Base-by-base conservation (phyloP, 768 basidiomycete genomes). In the Pleurotus giganteus region DNA sequence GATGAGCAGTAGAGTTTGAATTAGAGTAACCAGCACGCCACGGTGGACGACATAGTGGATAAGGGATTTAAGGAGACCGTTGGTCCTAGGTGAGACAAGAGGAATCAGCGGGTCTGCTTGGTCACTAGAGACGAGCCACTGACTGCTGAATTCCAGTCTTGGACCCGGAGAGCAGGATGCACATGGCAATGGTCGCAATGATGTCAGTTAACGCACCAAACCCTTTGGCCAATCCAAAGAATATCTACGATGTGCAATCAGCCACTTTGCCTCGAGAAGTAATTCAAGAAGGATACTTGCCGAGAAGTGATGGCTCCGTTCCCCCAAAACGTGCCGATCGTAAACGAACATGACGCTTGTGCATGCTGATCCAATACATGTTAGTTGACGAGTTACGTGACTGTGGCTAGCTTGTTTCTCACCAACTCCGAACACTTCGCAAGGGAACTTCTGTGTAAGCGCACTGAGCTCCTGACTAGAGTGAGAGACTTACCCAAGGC, bases 201-300 rank as follows among this genome's bases (percentile, higher is more conserved):
- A 79, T 65, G 55, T 79, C 78, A 2, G 76, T 73, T 0, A 71
- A 45, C 12, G 76, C 72, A 28, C 71, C 73, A 54, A 76, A 76
- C 9, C 74, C 77, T 60, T 78, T 78, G 1, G 74, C 72, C 2
- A 79, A 37, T 3, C 75, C 75, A 47, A 76, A 75, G 59, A 75
- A 73, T 6, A 76, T 62, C 76, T 78, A 49, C 3, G 15, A 4
- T 47, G 28, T 12, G n/a, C n/a, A 23, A 29, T 7, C 12, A 46
- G 13, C 57, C 23, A 17, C 21, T 12, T n/a, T n/a, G n/a, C n/a
- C n/a, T 24, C 37, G 32, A 28, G 29, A 21, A 24, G 29, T 2
- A 46, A 44, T 26, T 21, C 21, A 24, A 32, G 31, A 19, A 23
- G n/a, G 28, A 23, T 15, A 60, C 64, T 60, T 57, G 70, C 74